Evolutionary conservation across 805 yeast species (phyloP), one percentile per base, ranked within the genome.

Genomic region (Metschnikowia cubensis): DNA sequence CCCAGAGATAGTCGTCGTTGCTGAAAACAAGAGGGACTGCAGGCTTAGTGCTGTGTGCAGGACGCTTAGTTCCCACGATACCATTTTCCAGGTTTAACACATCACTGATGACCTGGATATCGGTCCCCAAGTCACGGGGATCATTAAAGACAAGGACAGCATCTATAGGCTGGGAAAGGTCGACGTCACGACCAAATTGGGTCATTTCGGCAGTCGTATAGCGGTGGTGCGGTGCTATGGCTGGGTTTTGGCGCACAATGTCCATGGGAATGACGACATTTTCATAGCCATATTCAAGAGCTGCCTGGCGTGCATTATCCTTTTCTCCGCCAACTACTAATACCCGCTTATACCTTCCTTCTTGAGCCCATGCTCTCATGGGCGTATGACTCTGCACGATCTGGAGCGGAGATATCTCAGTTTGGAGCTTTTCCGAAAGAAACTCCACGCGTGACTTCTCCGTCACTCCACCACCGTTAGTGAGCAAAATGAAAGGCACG

Each of bases 311-410:
- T n/a, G 88, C 83, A 20, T 73, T 68, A 58, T 84, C 88, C 3
- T 76, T 79, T 10, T 79, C 82, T 4, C 95, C 95, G n/a, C 97
- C 97, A 17, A 90, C 85, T 2, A 87, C 89, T 50, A 91, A 69
- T 6, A 91, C 90, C 14, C 89, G 71, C 43, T 79, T 68, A 54
- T 75, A 82, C 39, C 63, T 63, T 33, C 63, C 60, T 42, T 75
- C 71, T 8, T 73, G 68, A 4, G 77, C 80, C 46, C 87, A 68
- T 0, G 83, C 76, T 55, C 78, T 79, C 76, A 85, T 82, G 0
- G 97, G 97, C 0, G 97, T 89, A 64, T 91, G 97, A 36, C 92
- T 82, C 66, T 87, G 95, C 15, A 91, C 82, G 40, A 91, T 72
- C 60, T 90, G 96, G 40, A 73, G 66, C 2, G 82, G 76, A 29